phyloP scores from a whole-genome alignment of 140 eudicot species.

The Bidens hawaiensis region DNA sequence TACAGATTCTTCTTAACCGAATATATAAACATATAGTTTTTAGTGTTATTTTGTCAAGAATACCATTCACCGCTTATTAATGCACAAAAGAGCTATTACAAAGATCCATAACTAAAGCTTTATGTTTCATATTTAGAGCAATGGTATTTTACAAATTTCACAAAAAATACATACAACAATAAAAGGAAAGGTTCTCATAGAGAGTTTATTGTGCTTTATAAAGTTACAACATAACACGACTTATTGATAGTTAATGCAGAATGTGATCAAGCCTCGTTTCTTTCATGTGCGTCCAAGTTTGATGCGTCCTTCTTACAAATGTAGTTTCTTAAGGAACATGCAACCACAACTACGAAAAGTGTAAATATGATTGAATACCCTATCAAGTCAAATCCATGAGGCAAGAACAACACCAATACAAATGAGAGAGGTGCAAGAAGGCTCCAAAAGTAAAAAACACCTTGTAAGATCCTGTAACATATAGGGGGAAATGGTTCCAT shows the following conservation, averaged over 20 bases:
- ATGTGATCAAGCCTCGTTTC: background rate
- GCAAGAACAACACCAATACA: constrained; percentile 10
- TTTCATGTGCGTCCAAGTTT: background rate
- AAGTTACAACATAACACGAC: background rate
- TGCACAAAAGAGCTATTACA: too few species aligned
- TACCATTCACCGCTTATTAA: too few species aligned
- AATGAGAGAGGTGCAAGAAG: constrained; percentile 21
- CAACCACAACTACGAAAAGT: constrained; percentile 1
- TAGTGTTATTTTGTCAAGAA: too few species aligned
- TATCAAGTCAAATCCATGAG: background rate
- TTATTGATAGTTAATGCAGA: background rate
- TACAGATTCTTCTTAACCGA: too few species aligned
- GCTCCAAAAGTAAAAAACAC: constrained; percentile 10
- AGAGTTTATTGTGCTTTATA: background rate
- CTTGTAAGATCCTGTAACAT: constrained; percentile 1
- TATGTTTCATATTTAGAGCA: too few species aligned
- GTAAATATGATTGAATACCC: background rate
- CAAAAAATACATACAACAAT: background rate
- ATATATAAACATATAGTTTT: too few species aligned
- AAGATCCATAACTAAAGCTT: too few species aligned
- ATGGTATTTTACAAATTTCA: too few species aligned
- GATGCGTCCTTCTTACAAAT: background rate
- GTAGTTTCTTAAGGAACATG: background rate
- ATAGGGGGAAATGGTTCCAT: background rate
- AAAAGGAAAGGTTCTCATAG: too few species aligned